Base-by-base conservation (phyloP, 352 stramenopile species). In the Elongisporangium anandrum region DNA sequence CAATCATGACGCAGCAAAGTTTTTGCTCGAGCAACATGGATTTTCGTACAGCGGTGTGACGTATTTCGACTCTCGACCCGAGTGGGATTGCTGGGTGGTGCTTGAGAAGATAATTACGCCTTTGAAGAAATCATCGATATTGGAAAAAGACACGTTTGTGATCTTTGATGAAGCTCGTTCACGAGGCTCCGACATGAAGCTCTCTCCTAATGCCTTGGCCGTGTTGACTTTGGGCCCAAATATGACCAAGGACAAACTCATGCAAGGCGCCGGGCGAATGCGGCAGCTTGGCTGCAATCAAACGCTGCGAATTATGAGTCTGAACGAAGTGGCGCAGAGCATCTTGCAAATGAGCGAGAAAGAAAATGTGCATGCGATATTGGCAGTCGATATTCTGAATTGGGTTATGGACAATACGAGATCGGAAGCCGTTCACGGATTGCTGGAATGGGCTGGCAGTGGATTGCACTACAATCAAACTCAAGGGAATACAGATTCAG, bases 161-260 rank as follows among this genome's bases (percentile, higher is more conserved):
- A 85, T 97, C 49, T 97, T 97, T 67, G 90, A 97, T 65, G 90
- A 98, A 50, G 85, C 87, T 9, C 85, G 87, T 1, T 93, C 88
- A 47, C 73, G 90, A 52, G 90, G 90, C 0, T 85, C 90, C 0
- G 91, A 97, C 62, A 87, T 98, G 76, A 96, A 97, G 63, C 63
- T 97, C 3, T 57, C 66, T 16, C n/a, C 59, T 16, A 49, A 92
- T 9, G 84, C 85, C 4, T 56, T 87, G 5, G 90, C 87, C 12
- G 56, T 96, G 52, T 52, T 97, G 20, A 97, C 90, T 2, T 68
- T 97, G 0, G 89, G 87, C 0, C 86, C 88, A 7, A 84, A 81
- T 19, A 72, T 97, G 20, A 89, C 82, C 0, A 98, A 97, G 54
- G 92, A 97, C 63, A 97, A 97, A 54, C 57, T 98, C 3, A 97